phyloP scores from a whole-genome alignment of 1,284 basidiomycete species.

The Heterobasidion occidentale region DNA sequence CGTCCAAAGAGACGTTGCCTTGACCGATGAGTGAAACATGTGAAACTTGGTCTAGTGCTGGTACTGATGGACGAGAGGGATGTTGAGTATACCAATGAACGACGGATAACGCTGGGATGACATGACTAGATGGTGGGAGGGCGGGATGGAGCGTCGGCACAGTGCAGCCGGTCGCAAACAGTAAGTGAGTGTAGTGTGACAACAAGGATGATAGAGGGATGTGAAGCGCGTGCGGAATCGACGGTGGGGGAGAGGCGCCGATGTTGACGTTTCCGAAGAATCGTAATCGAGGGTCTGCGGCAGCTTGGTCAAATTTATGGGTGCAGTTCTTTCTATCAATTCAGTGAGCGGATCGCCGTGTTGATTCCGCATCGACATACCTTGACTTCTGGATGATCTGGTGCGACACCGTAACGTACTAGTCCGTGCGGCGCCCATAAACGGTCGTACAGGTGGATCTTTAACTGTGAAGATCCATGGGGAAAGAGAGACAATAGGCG shows the following conservation, averaged over 20 bases:
- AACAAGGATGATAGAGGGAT: conserved; percentile 54
- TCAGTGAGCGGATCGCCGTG: not conserved
- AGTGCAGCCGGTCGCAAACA: conserved; percentile 79
- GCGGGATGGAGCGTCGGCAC: conserved; percentile 49
- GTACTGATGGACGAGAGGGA: conserved; percentile 54
- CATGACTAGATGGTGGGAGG: conserved; percentile 44
- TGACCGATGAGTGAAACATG: conserved; percentile 89
- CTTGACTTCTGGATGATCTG: conserved; percentile 99
- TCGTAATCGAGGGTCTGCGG: conserved; percentile 66
- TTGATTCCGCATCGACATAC: conserved; percentile 31
- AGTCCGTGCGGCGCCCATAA: conserved; percentile 94
- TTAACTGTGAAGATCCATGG: conserved; percentile 31
- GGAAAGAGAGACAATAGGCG: conserved; percentile 66
- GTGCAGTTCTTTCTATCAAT: conserved; percentile 76
- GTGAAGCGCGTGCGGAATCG: conserved; percentile 40
- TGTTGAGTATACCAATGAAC: conserved; percentile 99
- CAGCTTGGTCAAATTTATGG: conserved; percentile 84
- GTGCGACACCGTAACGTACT: conserved; percentile 94
- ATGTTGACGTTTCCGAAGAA: conserved; percentile 95
- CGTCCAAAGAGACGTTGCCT: conserved; percentile 94
- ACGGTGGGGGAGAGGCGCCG: conserved; percentile 27
- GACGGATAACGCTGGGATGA: conserved; percentile 76
- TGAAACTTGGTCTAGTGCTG: conserved; percentile 50
- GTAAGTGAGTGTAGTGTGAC: conserved; percentile 71
- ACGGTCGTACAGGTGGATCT: conserved; percentile 88